Evolutionary conservation across 805 yeast species (phyloP), one percentile per base, ranked within the genome.

Genomic region (Sungouiella thailandica): DNA sequence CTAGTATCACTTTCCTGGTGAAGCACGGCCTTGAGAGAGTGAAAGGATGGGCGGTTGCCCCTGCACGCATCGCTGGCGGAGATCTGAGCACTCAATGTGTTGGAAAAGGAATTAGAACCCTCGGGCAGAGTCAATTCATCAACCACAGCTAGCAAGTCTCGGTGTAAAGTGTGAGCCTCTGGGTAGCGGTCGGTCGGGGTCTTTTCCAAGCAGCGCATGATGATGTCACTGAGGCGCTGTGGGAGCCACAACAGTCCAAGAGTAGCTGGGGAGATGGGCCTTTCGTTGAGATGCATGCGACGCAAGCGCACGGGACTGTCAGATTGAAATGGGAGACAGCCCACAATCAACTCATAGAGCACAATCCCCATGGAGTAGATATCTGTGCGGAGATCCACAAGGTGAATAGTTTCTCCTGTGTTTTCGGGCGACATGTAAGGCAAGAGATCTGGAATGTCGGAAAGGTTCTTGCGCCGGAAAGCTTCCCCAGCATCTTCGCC

Each of bases 341-440:
- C 74, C 11, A 69, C 59, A 9, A 72, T 36, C n/a, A 70, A 36
- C 34, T 72, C 75, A 40, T 74, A 73, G 13, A 74, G 37, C 6
- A 73, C 63, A n/a, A 72, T 59, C 23, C 79, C 79, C 7, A 71
- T 32, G 18, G 72, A 59, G 47, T 72, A 74, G 29, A 70, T 57
- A 46, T 74, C 78, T 0, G 78, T 60, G 29, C 74, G 54, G 43
- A 53, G 63, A 39, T 73, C 76, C 14, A 68, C 71, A 4, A 59
- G 49, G 10, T 59, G 48, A 19, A 53, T 53, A 8, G 47, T 39
- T 17, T 61, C 63, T 1, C 72, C 68, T 16, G 71, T 61, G 5
- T 65, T 58, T 46, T 74, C 79, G 1, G 79, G 79, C 1, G 77
- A 66, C 40, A 70, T 62, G 41, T 65, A 74, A 1, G 74, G 73